Conservation (phyloP, 2,329 filamentous ascomycete species). For the Mycocentrospora acerina region DNA sequence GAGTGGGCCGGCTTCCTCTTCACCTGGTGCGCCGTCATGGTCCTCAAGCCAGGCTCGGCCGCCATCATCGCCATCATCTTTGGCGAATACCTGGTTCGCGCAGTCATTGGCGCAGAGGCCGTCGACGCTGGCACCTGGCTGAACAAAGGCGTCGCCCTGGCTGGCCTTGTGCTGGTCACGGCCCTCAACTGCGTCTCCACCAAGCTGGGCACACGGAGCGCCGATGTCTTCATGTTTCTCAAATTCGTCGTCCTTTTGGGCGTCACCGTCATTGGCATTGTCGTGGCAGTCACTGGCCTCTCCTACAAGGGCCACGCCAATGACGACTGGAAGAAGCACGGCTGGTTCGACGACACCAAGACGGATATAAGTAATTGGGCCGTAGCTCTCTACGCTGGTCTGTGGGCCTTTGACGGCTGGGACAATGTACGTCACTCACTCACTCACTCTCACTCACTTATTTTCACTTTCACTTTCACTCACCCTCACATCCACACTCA, state of each 20-base stretch:
- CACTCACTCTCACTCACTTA: too few species aligned
- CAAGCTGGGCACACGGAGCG: constrained; percentile 79
- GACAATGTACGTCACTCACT: constrained; percentile 77
- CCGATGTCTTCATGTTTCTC: constrained; percentile 93
- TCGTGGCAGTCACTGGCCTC: constrained; percentile 84
- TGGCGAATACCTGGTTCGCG: constrained; percentile 93
- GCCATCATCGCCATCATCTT: constrained; percentile 98
- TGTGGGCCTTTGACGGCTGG: constrained; percentile 99
- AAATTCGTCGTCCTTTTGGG: constrained; percentile 90
- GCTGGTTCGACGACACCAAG: constrained; percentile 87
- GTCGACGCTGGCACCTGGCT: constrained; percentile 82
- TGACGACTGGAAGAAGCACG: constrained; percentile 79
- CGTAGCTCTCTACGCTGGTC: constrained; percentile 87
- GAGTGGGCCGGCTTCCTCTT: constrained; percentile 92
- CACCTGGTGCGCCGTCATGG: constrained; percentile 92
- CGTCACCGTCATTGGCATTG: constrained; percentile 82
- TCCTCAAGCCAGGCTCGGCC: constrained; percentile 88
- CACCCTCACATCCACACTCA: background rate
- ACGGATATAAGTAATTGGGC: constrained; percentile 83
- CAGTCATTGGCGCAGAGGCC: constrained; percentile 82
- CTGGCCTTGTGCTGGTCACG: constrained; percentile 75
- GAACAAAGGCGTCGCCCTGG: constrained; percentile 81
- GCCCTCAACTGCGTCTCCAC: constrained; percentile 90
- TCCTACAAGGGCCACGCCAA: constrained; percentile 75
- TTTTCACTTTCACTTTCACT: too few species aligned